These are phyloP conservation scores for Trapa bicornis DNA, from an alignment of 345 rosid genomes.

Conservation along the genomic window DNA sequence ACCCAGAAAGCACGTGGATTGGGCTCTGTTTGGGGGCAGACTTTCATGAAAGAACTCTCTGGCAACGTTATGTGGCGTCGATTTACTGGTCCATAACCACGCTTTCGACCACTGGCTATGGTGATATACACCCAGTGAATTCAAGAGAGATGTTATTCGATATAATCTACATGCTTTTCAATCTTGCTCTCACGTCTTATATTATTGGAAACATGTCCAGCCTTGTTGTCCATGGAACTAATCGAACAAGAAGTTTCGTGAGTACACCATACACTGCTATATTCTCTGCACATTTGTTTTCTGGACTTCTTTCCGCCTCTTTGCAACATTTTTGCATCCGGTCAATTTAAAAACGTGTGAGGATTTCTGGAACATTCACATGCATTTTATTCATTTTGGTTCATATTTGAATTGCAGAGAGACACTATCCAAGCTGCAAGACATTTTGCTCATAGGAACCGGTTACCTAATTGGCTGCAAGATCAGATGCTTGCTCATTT, in stretches of 20 bases:
- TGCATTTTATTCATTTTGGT: background rate
- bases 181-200: constrained; percentile 61
- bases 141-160: constrained; percentile 48
- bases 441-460: constrained; percentile 70
- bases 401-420: constrained; percentile 34
- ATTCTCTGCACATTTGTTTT: background rate
- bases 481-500: constrained; percentile 94
- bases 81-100: constrained; percentile 83
- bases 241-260: constrained; percentile 72
- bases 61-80: constrained; percentile 43
- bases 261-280: constrained; percentile 20
- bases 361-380: background rate
- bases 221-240: constrained; percentile 68
- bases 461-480: constrained; percentile 55
- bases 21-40: constrained; percentile 29
- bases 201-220: constrained; percentile 86
- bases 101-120: constrained; percentile 71
- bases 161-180: constrained; percentile 52
- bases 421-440: constrained; percentile 73
- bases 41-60: constrained; percentile 18
- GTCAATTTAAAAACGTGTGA: background rate
- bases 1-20: constrained; percentile 52
- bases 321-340: background rate
- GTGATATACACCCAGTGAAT: constrained; percentile 71
- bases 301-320: background rate